Base-by-base conservation (phyloP, 495 filamentous ascomycete species). In the Pyronema omphalodes region DNA sequence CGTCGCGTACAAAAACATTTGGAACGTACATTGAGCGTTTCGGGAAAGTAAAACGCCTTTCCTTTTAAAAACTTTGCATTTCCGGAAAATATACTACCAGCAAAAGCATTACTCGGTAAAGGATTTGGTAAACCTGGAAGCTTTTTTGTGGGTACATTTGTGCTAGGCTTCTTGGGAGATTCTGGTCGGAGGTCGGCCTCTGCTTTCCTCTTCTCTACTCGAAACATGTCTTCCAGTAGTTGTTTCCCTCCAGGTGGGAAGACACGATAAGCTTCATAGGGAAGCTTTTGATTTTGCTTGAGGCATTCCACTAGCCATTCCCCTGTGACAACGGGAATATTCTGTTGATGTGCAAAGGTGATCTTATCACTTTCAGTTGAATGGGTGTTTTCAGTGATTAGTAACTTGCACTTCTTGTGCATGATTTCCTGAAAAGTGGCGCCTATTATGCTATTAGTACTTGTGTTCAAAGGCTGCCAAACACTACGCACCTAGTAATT, bases 221-320 rank as follows among this genome's bases (percentile, higher is more conserved):
- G 23, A 34, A 50, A 50, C 11, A 11, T 50, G 17, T 50, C 47
- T 12, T 19, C 47, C 11, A 50, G 17, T 12, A 50, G 18, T 8
- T 23, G 19, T 17, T 11, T 12, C 29, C 2, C 9, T 34, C 19
- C 50, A 8, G 11, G 7, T 12, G 36, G 50, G 14, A 37, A 35
- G 7, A 64, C 51, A 7, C 58, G 57, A 55, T 69, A 71, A 39
- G 60, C 52, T 14, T 58, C 68, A 44, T 78, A 76, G 11, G 71
- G 63, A 48, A 76, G 71, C 57, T 64, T 71, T 53, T 72, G 68
- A n/a, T 75, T 74, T 37, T 60, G 63, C 46, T 70, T 67, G n/a
- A 95, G 77, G 59, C 82, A 89, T 47, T 79, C 76, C 78, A 82
- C 87, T 3, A 98, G 70, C 91, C 91, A 98, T 11, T 79, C 77